Conservation (phyloP, 2,329 filamentous ascomycete species). For the Phialophora chinensis region DNA sequence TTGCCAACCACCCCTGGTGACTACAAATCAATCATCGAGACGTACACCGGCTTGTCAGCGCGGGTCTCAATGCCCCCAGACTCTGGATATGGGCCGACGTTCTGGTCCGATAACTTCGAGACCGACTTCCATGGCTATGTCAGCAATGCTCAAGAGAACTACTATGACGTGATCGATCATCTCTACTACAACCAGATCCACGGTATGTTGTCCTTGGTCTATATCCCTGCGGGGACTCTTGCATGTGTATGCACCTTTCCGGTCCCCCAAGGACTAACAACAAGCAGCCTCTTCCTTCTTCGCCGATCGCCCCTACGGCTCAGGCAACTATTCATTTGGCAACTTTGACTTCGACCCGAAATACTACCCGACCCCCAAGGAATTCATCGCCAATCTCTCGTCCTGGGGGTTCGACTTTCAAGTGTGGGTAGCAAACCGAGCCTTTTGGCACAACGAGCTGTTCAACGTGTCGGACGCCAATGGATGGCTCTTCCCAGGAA, state of each 20-base stretch:
- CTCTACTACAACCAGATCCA: conserved; percentile 15
- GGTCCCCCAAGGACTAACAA: not conserved
- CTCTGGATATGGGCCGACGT: conserved; percentile 13
- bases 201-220: not conserved
- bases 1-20: conserved; percentile 7
- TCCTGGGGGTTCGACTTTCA: conserved; percentile 17
- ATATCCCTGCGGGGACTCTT: not conserved
- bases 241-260: not conserved
- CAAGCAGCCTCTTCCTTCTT: conserved; percentile 6
- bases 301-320: conserved; percentile 9
- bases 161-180: conserved; percentile 15
- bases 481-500: conserved; percentile 12
- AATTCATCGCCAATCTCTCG: conserved; percentile 16
- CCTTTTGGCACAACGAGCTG: conserved; percentile 12
- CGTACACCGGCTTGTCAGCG: conserved; percentile 4
- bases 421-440: conserved; percentile 12
- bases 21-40: conserved; percentile 14
- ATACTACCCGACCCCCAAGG: conserved; percentile 7
- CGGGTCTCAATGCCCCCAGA: conserved; percentile 14
- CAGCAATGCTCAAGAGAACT: conserved; percentile 12
- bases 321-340: conserved; percentile 13
- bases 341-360: conserved; percentile 15
- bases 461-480: conserved; percentile 9
- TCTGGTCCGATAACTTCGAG: conserved; percentile 19
- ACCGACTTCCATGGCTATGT: conserved; percentile 14